Evolutionary conservation across 2,329 filamentous ascomycete genomes (phyloP).

Genomic region (Fusarium sp.): DNA sequence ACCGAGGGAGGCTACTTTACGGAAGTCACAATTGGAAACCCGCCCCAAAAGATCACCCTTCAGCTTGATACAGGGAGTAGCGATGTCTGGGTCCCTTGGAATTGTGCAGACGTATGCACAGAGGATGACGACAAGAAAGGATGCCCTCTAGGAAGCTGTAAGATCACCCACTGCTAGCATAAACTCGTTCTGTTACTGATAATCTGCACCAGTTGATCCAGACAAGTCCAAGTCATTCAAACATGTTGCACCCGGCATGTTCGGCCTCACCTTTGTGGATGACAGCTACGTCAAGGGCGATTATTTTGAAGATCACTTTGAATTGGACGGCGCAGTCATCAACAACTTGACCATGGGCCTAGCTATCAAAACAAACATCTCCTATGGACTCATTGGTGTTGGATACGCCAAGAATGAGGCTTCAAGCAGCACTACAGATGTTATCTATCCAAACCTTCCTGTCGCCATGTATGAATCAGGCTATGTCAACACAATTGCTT

Average conservation of each 20-base stretch:
- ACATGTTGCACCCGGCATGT: constrained; percentile 56
- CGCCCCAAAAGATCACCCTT: constrained; percentile 65
- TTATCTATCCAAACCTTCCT: constrained; percentile 69
- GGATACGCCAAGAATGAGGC: constrained; percentile 69
- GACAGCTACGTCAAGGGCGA: constrained; percentile 66
- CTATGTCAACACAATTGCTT: constrained; percentile 73
- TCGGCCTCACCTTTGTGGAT: constrained; percentile 72
- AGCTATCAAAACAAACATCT: constrained; percentile 63
- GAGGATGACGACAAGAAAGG: constrained; percentile 31
- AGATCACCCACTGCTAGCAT: constrained; percentile 40
- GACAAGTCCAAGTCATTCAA: constrained; percentile 59
- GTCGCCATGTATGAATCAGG: constrained; percentile 71
- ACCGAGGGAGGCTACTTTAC: constrained; percentile 65
- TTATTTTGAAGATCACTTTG: constrained; percentile 68
- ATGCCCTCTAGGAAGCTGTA: constrained; percentile 61
- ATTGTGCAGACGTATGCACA: constrained; percentile 54
- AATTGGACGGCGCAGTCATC: constrained; percentile 64
- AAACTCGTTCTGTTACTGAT: constrained; percentile 35
- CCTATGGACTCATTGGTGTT: constrained; percentile 69
- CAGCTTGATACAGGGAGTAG: constrained; percentile 74
- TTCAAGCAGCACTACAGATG: constrained; percentile 43
- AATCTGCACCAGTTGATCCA: constrained; percentile 55
- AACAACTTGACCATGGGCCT: constrained; percentile 69
- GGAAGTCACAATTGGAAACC: constrained; percentile 67
- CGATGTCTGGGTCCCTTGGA: constrained; percentile 69